These are phyloP conservation scores for Piper betle DNA, from an alignment of 164 flowering plant genomes.

Conservation along the genomic window DNA sequence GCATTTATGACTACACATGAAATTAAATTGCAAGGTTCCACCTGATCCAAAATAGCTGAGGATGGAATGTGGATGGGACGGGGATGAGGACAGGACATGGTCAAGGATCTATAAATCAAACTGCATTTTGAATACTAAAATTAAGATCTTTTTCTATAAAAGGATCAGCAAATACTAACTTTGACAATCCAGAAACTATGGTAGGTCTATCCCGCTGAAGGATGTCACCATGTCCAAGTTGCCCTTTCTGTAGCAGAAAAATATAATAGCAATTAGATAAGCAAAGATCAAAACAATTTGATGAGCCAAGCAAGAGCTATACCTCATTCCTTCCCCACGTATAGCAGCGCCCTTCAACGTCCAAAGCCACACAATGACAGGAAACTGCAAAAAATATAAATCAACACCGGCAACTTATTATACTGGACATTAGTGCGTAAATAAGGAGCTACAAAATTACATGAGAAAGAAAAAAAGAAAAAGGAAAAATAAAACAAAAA, in stretches of 20 bases:
- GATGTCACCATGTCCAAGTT: slow-evolving; percentile 89
- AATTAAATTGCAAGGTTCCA: too few relatives aligned
- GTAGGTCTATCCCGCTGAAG: slow-evolving; percentile 84
- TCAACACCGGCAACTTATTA: neutral
- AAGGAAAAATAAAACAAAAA: too few relatives aligned
- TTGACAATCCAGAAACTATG: slow-evolving; percentile 65
- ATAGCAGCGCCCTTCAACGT: slow-evolving; percentile 89
- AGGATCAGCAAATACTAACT: slow-evolving; percentile 28
- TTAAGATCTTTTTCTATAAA: neutral
- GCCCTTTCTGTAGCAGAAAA: slow-evolving; percentile 57
- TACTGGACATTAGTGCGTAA: neutral
- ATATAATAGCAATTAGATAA: neutral
- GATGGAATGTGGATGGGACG: neutral
- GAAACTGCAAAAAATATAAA: slow-evolving; percentile 36
- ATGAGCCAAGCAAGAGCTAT: neutral
- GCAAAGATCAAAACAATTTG: neutral
- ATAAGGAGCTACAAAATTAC: too few relatives aligned
- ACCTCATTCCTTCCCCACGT: slow-evolving; percentile 98
- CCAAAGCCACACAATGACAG: slow-evolving; percentile 93
- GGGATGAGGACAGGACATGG: neutral
- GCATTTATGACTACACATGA: too few relatives aligned
- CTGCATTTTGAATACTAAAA: too few relatives aligned
- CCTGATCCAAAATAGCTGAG: too few relatives aligned
- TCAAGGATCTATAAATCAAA: too few relatives aligned
- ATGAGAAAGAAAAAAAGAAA: too few relatives aligned